phyloP scores from a whole-genome alignment of 2,329 filamentous ascomycete genomes.

The Teratosphaeria nubilosa region DNA sequence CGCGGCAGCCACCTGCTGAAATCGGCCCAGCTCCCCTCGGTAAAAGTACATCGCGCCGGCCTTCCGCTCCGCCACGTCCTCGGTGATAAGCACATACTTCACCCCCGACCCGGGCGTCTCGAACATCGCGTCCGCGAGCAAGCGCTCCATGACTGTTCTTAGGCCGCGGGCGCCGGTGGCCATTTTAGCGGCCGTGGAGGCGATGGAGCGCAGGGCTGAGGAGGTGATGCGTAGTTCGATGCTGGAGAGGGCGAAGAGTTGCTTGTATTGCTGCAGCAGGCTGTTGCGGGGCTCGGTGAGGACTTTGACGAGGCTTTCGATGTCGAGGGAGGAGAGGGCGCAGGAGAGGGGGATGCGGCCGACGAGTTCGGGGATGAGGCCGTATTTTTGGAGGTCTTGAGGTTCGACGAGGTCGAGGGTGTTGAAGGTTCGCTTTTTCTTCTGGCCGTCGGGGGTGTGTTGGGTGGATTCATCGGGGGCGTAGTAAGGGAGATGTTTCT shows the following conservation, averaged over 20 bases:
- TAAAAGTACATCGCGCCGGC: slow-evolving; percentile 33
- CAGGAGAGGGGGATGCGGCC: slow-evolving; percentile 89
- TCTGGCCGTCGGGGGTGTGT: not conserved
- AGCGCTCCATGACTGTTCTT: slow-evolving; percentile 38
- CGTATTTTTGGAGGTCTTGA: slow-evolving; percentile 55
- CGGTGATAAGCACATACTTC: slow-evolving; percentile 37
- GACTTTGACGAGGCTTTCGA: slow-evolving; percentile 65
- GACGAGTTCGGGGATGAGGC: slow-evolving; percentile 89
- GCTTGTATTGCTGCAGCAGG: slow-evolving; percentile 77
- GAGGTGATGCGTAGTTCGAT: slow-evolving; percentile 75
- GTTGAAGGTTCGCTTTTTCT: slow-evolving; percentile 54
- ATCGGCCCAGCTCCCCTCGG: slow-evolving; percentile 27
- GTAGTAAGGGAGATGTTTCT: slow-evolving; percentile 41
- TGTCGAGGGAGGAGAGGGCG: slow-evolving; percentile 65
- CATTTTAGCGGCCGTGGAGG: slow-evolving; percentile 56
- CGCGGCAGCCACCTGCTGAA: slow-evolving; percentile 29
- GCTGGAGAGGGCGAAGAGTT: slow-evolving; percentile 71
- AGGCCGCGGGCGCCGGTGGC: slow-evolving; percentile 56
- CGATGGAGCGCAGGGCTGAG: slow-evolving; percentile 69
- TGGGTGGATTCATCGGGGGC: slow-evolving; percentile 14
- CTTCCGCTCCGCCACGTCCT: slow-evolving; percentile 35
- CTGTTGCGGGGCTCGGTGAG: slow-evolving; percentile 87
- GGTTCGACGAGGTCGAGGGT: slow-evolving; percentile 60
- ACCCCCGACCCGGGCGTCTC: slow-evolving; percentile 37
- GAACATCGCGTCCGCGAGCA: slow-evolving; percentile 38